Base-by-base conservation (phyloP, 1,284 basidiomycete genomes). In the Tilletia indica region DNA sequence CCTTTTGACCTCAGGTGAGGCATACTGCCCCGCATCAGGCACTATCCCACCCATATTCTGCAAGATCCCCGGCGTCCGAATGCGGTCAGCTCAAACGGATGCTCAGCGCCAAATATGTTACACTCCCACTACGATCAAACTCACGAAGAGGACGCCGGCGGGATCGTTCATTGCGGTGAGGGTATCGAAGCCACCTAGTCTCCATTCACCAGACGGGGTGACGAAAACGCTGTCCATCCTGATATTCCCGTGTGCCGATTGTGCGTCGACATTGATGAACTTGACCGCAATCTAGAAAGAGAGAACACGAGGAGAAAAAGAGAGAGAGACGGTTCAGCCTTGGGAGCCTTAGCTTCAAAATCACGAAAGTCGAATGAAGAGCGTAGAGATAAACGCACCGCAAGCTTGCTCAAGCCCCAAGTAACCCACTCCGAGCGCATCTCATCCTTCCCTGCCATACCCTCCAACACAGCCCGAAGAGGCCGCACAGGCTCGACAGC, bases 401-500 rank as follows among this genome's bases (percentile, higher is more conserved):
- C 91, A 73, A 98, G 89, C 68, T 93, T 89, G 85, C 94, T 92
- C 19, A 98, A 86, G 5, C 96, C 96, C 96, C 96, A 99, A 3
- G 94, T 86, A 47, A 96, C 85, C 93, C 94, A 98, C 76, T 96
- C 93, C 76, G 93, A 68, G 51, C 75, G 76, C 71, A 75, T 74
- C 67, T 61, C 72, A 19, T 86, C 87, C 79, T 86, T 87, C 78
- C 90, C 91, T 56, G 87, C 86, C 31, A 89, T 86, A 54, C 89
- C 87, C 47, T 88, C 86, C 61, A 95, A 84, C 0, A 89, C 89
- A n/a, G 86, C 85, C 45, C 89, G 87, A 6, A 99, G 86, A 2
- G 94, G 93, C 25, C 89, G 87, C 6, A 98, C 91, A 3, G 92
- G 91, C 85, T 99, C 97, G 0, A 96, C 97, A 86, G 97, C 92